These are phyloP conservation scores for Microbotryum intermedium DNA, from an alignment of 1,284 basidiomycete genomes.

Conservation along the genomic window DNA sequence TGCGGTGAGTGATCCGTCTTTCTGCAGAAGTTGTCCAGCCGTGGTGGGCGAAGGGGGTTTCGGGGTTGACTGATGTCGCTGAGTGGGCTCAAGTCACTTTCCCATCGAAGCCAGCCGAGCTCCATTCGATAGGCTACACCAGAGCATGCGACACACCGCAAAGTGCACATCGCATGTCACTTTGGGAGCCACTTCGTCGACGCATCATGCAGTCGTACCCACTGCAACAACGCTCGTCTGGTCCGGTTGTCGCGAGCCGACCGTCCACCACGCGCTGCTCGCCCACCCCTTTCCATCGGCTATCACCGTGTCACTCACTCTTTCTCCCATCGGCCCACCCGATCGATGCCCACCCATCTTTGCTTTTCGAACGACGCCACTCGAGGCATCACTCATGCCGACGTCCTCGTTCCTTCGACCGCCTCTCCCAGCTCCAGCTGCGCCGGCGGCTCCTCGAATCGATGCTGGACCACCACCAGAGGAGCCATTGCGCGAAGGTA, in stretches of 20 bases:
- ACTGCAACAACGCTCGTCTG: not conserved
- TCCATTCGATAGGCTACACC: not conserved
- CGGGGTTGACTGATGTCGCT: too few relatives aligned
- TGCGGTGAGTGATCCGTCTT: not conserved
- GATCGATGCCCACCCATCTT: constrained; percentile 10
- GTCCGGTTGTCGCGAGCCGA: not conserved
- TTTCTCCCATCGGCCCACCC: constrained; percentile 25
- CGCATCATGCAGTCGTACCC: not conserved
- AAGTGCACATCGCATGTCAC: not conserved
- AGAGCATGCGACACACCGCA: too few relatives aligned
- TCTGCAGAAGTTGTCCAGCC: too few relatives aligned
- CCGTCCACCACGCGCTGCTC: not conserved
- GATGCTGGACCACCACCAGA: not conserved
- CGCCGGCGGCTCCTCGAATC: not conserved
- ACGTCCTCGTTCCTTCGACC: constrained; percentile 22
- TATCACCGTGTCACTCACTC: constrained; percentile 8
- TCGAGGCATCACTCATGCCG: constrained; percentile 20
- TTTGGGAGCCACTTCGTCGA: not conserved
- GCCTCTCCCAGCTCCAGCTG: not conserved
- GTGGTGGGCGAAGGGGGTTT: too few relatives aligned
- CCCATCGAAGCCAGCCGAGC: too few relatives aligned
- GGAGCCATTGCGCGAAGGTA: not conserved
- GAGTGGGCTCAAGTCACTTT: too few relatives aligned
- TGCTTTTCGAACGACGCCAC: not conserved
- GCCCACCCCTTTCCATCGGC: too few relatives aligned